A percentile compares a stretch with the other conserved stretches of the same genome.
Conservation (phyloP, 208 protist species). For the Acanthamoeba royreba region DNA sequence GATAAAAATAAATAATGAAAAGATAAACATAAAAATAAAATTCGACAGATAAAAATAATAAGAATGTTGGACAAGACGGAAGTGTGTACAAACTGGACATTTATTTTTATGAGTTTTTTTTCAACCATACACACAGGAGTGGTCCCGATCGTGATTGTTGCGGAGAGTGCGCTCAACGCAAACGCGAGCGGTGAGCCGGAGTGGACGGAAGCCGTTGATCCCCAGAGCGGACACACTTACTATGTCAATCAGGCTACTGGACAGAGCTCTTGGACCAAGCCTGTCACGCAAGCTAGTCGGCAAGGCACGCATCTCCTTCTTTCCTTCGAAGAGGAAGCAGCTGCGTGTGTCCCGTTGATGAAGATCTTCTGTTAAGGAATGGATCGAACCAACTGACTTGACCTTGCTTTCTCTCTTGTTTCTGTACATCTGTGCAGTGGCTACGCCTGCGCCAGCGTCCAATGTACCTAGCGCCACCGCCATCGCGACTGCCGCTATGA, state of each 20-base stretch:
- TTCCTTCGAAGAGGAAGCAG: too few relatives aligned
- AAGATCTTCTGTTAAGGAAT: too few relatives aligned
- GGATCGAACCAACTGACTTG: too few relatives aligned
- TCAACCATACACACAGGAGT: background rate
- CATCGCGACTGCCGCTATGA: too few relatives aligned
- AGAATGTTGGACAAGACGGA: background rate
- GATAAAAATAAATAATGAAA: background rate
- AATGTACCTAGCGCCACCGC: too few relatives aligned
- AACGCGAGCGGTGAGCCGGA: background rate
- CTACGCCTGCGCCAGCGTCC: too few relatives aligned
- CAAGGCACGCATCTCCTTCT: background rate
- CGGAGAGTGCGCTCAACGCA: background rate
- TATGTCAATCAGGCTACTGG: background rate
- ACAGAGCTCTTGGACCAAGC: background rate
- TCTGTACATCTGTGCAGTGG: too few relatives aligned
- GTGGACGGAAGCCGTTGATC: background rate
- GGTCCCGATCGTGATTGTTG: background rate
- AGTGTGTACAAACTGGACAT: background rate
- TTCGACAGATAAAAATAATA: too few relatives aligned
- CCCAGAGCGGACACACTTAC: background rate
- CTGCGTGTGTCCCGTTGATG: background rate
- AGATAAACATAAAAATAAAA: background rate
- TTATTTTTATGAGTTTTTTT: background rate
- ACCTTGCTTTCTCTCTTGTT: too few relatives aligned
- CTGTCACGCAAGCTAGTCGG: background rate